phyloP scores from a whole-genome alignment of 805 yeast genomes.

The Monosporozyma aerobia region DNA sequence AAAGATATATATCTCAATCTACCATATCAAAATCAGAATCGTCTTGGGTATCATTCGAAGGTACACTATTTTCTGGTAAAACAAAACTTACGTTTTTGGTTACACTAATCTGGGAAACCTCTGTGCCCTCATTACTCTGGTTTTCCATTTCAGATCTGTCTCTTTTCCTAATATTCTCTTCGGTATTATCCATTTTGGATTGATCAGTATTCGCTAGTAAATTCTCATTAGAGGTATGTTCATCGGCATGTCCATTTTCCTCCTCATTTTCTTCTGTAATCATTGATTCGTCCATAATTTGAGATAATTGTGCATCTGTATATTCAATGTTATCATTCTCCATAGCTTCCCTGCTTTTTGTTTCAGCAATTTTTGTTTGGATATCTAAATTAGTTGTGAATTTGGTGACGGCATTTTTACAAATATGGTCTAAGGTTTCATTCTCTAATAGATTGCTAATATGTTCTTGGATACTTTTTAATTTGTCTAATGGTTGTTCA shows the following conservation, averaged over 20 bases:
- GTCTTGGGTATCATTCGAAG: neutral
- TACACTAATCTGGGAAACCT: neutral
- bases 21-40: conserved; percentile 3
- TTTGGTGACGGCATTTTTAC: conserved; percentile 30
- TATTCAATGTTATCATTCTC: conserved; percentile 1
- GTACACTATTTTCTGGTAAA: neutral
- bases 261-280: neutral
- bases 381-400: conserved; percentile 13
- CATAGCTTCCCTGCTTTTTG: neutral
- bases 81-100: conserved; percentile 9
- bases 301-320: conserved; percentile 17
- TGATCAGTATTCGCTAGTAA: neutral
- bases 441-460: conserved; percentile 27
- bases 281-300: conserved; percentile 12
- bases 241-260: too few species aligned
- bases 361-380: conserved; percentile 8
- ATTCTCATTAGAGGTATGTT: neutral
- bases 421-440: conserved; percentile 26
- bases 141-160: conserved; percentile 8
- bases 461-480: conserved; percentile 21
- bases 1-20: neutral
- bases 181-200: neutral
- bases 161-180: conserved; percentile 7
- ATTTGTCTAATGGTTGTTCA: conserved; percentile 17
- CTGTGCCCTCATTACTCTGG: neutral